Evolutionary conservation across 2,329 filamentous ascomycete species (phyloP).

Genomic region (Apiospora kogelbergensis): DNA sequence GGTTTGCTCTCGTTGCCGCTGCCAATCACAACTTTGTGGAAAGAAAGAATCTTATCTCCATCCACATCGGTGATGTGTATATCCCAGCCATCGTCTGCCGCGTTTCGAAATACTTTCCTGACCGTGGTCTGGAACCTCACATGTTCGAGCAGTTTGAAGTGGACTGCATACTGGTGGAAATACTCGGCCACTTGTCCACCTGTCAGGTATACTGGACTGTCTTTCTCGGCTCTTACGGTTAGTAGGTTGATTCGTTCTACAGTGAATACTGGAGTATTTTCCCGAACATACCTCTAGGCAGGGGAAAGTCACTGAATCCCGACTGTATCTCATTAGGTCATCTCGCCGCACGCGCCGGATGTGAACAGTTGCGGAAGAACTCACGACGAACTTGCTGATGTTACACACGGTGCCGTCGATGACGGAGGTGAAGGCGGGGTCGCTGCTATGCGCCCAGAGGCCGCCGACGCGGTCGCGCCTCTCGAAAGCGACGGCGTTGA

Average conservation of each 20-base stretch:
- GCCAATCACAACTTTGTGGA: slow-evolving; percentile 23
- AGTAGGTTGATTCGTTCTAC: background rate
- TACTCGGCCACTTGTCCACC: slow-evolving; percentile 16
- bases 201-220: slow-evolving; percentile 17
- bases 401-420: slow-evolving; percentile 38
- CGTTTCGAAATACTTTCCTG: slow-evolving; percentile 18
- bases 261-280: background rate
- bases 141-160: slow-evolving; percentile 19
- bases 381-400: slow-evolving; percentile 27
- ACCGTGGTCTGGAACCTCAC: slow-evolving; percentile 20
- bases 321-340: slow-evolving; percentile 13
- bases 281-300: slow-evolving; percentile 17
- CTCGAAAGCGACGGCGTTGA: slow-evolving; percentile 44
- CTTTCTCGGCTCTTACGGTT: background rate
- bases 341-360: background rate
- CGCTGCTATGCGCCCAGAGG: slow-evolving; percentile 41
- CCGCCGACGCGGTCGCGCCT: slow-evolving; percentile 40
- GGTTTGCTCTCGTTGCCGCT: slow-evolving; percentile 19
- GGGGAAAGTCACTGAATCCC: slow-evolving; percentile 22
- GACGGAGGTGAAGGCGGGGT: slow-evolving; percentile 21
- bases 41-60: slow-evolving; percentile 14
- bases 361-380: background rate
- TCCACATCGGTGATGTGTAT: slow-evolving; percentile 17
- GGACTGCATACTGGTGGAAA: slow-evolving; percentile 19
- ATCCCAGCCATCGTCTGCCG: slow-evolving; percentile 18